These are phyloP conservation scores for Biscutella laevigata DNA, from an alignment of 441 rosid species.

Conservation along the genomic window DNA sequence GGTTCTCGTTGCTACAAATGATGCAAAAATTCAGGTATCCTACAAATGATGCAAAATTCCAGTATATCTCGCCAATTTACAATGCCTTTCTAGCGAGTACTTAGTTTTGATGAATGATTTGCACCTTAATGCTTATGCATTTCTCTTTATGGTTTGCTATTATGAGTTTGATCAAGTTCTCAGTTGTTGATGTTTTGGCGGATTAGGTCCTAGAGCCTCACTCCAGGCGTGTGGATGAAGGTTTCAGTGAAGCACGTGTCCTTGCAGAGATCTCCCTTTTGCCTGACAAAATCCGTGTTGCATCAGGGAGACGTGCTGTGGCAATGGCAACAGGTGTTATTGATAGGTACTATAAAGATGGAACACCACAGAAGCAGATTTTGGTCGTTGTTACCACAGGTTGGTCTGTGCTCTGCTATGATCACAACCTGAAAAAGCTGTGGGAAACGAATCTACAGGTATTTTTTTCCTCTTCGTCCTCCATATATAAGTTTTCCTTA, in stretches of 20 bases:
- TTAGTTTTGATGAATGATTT: background rate
- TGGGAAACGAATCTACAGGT: slow-evolving; percentile 97
- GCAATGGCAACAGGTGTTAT: slow-evolving; percentile 94
- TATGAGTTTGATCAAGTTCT: background rate
- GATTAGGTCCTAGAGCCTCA: slow-evolving; percentile 83
- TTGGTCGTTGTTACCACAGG: slow-evolving; percentile 93
- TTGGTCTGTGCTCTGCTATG: slow-evolving; percentile 93
- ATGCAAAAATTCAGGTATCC: slow-evolving; percentile 76
- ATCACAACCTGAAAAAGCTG: slow-evolving; percentile 86
- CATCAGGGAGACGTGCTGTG: slow-evolving; percentile 81
- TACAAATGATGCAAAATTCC: too few relatives aligned
- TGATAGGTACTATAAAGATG: slow-evolving; percentile 51
- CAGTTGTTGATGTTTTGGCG: background rate
- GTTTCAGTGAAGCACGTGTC: slow-evolving; percentile 82
- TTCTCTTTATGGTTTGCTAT: background rate
- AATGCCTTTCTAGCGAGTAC: background rate
- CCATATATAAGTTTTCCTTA: background rate
- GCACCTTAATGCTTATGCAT: background rate
- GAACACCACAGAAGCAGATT: slow-evolving; percentile 84
- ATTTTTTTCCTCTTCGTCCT: background rate
- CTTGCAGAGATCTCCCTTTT: slow-evolving; percentile 52
- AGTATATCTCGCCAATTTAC: background rate
- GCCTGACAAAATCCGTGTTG: slow-evolving; percentile 83
- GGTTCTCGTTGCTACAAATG: slow-evolving; percentile 80
- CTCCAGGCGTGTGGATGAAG: slow-evolving; percentile 73